These are phyloP conservation scores for Danielozyma ontarioensis DNA, from an alignment of 805 yeast species.

Conservation along the genomic window DNA sequence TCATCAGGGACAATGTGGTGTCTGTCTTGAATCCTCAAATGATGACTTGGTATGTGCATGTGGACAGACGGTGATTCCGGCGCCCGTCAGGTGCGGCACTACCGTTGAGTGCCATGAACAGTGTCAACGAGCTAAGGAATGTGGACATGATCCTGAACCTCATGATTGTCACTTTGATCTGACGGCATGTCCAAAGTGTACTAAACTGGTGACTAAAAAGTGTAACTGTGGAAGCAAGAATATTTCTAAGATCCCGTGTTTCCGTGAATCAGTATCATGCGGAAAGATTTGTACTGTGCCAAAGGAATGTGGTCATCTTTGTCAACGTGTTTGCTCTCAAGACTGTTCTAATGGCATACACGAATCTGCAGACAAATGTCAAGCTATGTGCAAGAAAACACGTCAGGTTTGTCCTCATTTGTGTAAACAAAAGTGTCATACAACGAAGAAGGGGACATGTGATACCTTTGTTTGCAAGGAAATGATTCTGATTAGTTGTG, in stretches of 20 bases:
- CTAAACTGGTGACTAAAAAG: slow-evolving; percentile 45
- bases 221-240: slow-evolving; percentile 59
- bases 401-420: slow-evolving; percentile 61
- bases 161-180: slow-evolving; percentile 75
- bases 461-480: slow-evolving; percentile 50
- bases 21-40: slow-evolving; percentile 75
- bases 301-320: slow-evolving; percentile 38
- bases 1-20: slow-evolving; percentile 75
- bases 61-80: slow-evolving; percentile 70
- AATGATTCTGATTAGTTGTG: slow-evolving; percentile 48
- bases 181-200: slow-evolving; percentile 71
- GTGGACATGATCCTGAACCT: slow-evolving; percentile 69
- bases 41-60: slow-evolving; percentile 78
- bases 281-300: slow-evolving; percentile 27
- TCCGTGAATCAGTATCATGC: slow-evolving; percentile 65
- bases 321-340: slow-evolving; percentile 55
- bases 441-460: slow-evolving; percentile 40
- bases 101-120: slow-evolving; percentile 56
- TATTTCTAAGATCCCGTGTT: slow-evolving; percentile 64
- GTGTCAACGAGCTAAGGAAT: slow-evolving; percentile 51
- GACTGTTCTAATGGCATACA: slow-evolving; percentile 57
- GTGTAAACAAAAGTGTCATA: slow-evolving; percentile 64
- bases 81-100: slow-evolving; percentile 85
- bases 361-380: slow-evolving; percentile 44
- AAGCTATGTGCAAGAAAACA: slow-evolving; percentile 49